Evolutionary conservation across 176 grass and related monocot genomes (phyloP).

Genomic region (Raddia guianensis): DNA sequence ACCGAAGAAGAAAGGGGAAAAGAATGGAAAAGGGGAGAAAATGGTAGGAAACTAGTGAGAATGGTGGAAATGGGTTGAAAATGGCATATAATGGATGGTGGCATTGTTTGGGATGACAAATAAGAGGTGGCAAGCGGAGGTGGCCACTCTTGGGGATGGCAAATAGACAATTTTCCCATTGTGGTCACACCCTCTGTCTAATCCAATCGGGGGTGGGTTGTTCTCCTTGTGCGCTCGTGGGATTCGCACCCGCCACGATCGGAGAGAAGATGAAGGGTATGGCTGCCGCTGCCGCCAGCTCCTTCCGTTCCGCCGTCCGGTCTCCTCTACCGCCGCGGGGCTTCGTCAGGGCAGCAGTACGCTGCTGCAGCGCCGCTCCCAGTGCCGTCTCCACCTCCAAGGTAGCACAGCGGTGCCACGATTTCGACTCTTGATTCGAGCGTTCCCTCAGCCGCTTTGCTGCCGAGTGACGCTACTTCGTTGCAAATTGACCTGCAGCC

Average conservation of each 20-base stretch:
- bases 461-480: neutral
- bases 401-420: conserved; percentile 12
- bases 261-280: conserved; percentile 12
- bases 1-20: no score
- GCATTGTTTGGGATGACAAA: no score
- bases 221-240: neutral
- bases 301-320: conserved; percentile 25
- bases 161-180: no score
- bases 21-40: no score
- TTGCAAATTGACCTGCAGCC: neutral
- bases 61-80: no score
- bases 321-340: conserved; percentile 21
- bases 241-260: neutral
- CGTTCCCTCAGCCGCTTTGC: neutral
- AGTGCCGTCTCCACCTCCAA: conserved; percentile 30
- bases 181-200: no score
- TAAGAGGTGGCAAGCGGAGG: no score
- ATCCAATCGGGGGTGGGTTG: no score
- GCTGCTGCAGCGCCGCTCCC: conserved; percentile 33
- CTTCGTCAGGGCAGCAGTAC: neutral
- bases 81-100: no score
- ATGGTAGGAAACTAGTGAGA: no score
- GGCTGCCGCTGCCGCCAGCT: conserved; percentile 35
- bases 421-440: neutral
- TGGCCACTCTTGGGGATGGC: no score